Evolutionary conservation across 805 yeast genomes (phyloP), one percentile per base, ranked within the genome.

Genomic region (Starmerella scarabaei): DNA sequence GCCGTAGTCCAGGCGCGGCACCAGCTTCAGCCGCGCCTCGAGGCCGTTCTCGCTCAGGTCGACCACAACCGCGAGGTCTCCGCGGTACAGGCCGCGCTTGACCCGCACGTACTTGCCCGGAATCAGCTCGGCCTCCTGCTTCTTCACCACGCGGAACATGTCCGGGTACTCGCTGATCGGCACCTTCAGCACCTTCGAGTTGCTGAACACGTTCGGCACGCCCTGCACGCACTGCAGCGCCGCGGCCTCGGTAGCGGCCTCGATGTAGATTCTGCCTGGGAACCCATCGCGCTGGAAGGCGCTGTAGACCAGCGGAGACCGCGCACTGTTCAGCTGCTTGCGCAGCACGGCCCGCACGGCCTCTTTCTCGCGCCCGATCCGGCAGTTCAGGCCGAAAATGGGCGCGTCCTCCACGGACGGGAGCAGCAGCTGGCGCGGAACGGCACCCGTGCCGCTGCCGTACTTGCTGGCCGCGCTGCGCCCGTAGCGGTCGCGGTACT

Each of bases 381-480:
- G 74, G 64, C 93, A 84, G 61, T 95, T 75, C 34, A 91, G 75
- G 55, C 94, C 97, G 81, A 94, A 91, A 53, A 91, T 83, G 40
- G 84, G 77, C 7, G 98, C 97, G 57, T 91, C 96, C 53, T 86
- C 84, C 43, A 91, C 94, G 24, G 96, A 84, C 11, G 98, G 98
- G 61, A 91, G 69, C 52, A 91, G 69, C 53, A 91, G 72, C 55
- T 94, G 78, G 60, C 91, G 98, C 5, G 97, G 91, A 11, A 88
- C 94, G 17, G 11, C 20, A 21, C 36, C 16, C 34, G 79, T 72
- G 40, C 84, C 80, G 54, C 93, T 72, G 31, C 44, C 42, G 61
- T 80, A 86, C 46, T 80, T 80, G 28, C 80, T 73, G 5, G 80
- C 71, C 30, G 84, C 75, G 3, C 83, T 73, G 53, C 93, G 78